Conservation (phyloP, 2,329 filamentous ascomycete species). For the Paramyrothecium roridum region DNA sequence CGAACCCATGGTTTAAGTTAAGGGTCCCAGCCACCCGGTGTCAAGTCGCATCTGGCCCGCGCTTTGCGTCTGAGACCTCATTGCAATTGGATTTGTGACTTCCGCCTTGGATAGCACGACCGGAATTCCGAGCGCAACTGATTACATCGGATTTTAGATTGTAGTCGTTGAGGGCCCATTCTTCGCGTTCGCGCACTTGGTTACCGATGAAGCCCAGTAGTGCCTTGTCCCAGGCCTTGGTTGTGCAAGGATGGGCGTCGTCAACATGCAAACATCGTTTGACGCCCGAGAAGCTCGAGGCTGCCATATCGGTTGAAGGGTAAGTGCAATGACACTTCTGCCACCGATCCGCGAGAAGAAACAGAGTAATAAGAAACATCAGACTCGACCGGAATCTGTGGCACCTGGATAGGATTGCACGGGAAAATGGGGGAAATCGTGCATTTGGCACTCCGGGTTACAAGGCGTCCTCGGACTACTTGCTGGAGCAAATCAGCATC, state of each 20-base stretch:
- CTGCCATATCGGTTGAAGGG: constrained; percentile 32
- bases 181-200: neutral
- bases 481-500: constrained; percentile 41
- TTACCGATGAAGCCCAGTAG: neutral
- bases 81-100: too few relatives aligned
- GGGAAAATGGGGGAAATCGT: constrained; percentile 54
- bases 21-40: too few relatives aligned
- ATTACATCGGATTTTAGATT: too few relatives aligned
- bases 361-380: neutral
- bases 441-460: constrained; percentile 59
- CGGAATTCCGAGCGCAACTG: too few relatives aligned
- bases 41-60: too few relatives aligned
- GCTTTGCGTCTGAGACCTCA: too few relatives aligned
- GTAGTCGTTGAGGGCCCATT: neutral
- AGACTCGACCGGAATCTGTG: constrained; percentile 47
- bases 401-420: constrained; percentile 51
- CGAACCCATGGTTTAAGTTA: too few relatives aligned
- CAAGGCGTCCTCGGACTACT: constrained; percentile 54
- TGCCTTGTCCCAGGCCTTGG: neutral
- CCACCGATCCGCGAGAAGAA: neutral
- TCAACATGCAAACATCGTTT: constrained; percentile 10
- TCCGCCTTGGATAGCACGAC: too few relatives aligned
- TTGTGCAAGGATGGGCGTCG: neutral
- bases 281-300: constrained; percentile 35
- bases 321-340: neutral